phyloP scores from a whole-genome alignment of 768 basidiomycete species.

The Dioszegia crocea region DNA sequence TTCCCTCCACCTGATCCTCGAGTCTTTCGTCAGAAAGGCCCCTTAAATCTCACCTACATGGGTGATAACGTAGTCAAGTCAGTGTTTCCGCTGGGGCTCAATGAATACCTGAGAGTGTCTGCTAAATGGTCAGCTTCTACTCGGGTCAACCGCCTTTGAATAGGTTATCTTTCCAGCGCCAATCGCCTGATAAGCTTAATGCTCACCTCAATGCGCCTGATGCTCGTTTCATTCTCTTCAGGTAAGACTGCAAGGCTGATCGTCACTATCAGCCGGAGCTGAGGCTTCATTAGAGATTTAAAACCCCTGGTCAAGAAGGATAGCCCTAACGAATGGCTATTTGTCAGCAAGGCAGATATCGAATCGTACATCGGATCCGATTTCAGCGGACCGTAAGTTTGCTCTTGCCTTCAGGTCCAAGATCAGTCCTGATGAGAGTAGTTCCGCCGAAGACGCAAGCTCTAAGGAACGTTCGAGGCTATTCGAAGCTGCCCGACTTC shows the following conservation, averaged over 20 bases:
- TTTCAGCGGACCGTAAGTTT: constrained; percentile 28
- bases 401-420: not conserved
- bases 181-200: constrained; percentile 73
- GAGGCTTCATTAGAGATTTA: constrained; percentile 51
- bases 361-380: constrained; percentile 51
- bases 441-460: constrained; percentile 13
- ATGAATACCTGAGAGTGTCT: no score
- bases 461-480: constrained; percentile 54
- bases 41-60: constrained; percentile 29
- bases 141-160: constrained; percentile 51
- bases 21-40: not conserved
- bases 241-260: constrained; percentile 54
- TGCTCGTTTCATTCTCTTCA: constrained; percentile 75
- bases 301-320: constrained; percentile 41
- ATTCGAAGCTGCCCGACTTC: constrained; percentile 40
- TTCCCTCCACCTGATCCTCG: no score
- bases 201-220: constrained; percentile 60
- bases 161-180: constrained; percentile 59
- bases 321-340: constrained; percentile 65
- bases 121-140: constrained; percentile 45
- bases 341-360: constrained; percentile 65
- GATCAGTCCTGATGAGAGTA: not conserved
- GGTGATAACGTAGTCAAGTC: constrained; percentile 50
- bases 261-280: constrained; percentile 40
- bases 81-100: no score